Evolutionary conservation across 495 filamentous ascomycete species (phyloP).

Genomic region (Aspergillus campestris): DNA sequence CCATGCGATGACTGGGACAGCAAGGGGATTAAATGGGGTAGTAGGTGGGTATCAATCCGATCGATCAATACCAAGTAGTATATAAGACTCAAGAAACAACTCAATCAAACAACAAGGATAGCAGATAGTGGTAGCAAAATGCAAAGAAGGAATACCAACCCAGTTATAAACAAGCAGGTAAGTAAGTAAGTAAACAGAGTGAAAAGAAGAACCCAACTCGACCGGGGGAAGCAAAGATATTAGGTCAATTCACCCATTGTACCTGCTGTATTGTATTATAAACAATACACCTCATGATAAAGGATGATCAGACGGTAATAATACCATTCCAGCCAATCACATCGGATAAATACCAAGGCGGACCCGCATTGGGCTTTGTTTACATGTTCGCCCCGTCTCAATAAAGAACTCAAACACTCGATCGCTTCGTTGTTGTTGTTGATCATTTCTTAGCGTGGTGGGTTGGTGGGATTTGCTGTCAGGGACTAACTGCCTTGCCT

Average conservation of each 20-base stretch:
- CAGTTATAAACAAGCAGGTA: not conserved
- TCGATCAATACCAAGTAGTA: too few species aligned
- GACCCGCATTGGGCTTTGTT: slow-evolving; percentile 16
- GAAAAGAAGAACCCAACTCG: not conserved
- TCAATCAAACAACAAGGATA: too few species aligned
- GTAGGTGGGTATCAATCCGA: not conserved
- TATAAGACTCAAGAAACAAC: too few species aligned
- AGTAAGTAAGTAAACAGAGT: not conserved
- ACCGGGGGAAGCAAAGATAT: not conserved
- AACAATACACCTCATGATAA: not conserved
- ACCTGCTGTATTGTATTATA: not conserved
- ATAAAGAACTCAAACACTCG: not conserved
- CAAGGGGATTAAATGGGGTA: slow-evolving; percentile 9
- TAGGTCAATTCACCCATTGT: not conserved
- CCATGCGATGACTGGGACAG: slow-evolving; percentile 37
- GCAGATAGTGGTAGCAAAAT: too few species aligned
- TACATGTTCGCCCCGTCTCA: slow-evolving; percentile 11
- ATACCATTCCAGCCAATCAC: slow-evolving; percentile 5
- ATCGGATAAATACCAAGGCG: slow-evolving; percentile 2
- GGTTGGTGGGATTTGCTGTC: too few species aligned
- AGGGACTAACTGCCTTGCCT: too few species aligned
- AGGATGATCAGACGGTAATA: not conserved
- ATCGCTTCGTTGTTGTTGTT: not conserved
- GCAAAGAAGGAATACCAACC: too few species aligned
- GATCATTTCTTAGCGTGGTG: not conserved